These are phyloP conservation scores for Bromus sterilis DNA, from an alignment of 176 grass and related monocot genomes.

Conservation along the genomic window DNA sequence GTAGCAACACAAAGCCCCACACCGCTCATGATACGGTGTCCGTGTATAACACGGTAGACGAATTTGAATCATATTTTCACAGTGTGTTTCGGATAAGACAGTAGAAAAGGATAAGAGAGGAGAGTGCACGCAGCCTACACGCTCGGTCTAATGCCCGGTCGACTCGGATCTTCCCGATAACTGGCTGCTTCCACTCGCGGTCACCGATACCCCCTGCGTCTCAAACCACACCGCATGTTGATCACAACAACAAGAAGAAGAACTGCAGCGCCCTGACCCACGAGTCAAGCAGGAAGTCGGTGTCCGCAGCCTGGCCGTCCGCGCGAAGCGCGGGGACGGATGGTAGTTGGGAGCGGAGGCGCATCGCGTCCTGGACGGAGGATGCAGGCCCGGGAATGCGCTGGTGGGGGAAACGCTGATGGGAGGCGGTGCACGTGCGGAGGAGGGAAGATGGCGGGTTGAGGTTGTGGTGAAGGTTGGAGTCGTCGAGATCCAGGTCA, in stretches of 20 bases:
- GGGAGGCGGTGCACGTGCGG: neutral
- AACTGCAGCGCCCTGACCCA: conserved; percentile 64
- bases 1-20: too few relatives aligned
- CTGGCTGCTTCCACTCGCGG: neutral
- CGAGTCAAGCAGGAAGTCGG: conserved; percentile 54
- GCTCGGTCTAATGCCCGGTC: conserved; percentile 25
- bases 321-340: neutral
- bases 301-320: conserved; percentile 13
- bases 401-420: neutral
- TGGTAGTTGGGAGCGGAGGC: neutral
- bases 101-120: neutral
- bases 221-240: neutral
- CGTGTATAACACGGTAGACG: too few relatives aligned
- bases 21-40: too few relatives aligned
- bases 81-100: neutral
- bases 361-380: conserved; percentile 24
- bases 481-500: conserved; percentile 66
- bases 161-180: conserved; percentile 15
- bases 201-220: conserved; percentile 9
- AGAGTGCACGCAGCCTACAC: conserved; percentile 27
- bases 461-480: conserved; percentile 27
- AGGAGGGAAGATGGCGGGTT: neutral
- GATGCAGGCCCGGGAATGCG: conserved; percentile 34
- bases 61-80: too few relatives aligned
- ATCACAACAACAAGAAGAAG: neutral